Percentiles rank a stretch among this genome's conserved stretches.
Conservation (phyloP, 768 basidiomycete species). For the Amanita pallidorosea region DNA sequence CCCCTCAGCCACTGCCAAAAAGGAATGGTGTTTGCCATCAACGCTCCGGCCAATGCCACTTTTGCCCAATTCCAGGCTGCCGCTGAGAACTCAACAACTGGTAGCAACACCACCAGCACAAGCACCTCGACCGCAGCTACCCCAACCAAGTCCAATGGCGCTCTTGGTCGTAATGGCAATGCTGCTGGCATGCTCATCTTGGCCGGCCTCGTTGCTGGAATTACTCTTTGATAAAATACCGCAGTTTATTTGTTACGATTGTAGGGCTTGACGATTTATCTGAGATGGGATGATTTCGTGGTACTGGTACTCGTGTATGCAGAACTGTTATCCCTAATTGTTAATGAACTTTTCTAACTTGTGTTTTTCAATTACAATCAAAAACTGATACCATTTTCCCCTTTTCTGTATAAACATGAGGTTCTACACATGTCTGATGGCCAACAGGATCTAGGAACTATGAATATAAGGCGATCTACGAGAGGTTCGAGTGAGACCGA, state of each 20-base stretch:
- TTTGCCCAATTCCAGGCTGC: constrained; percentile 36
- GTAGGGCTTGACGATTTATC: background rate
- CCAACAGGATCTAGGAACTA: too few relatives aligned
- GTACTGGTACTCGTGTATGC: too few relatives aligned
- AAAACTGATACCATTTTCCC: too few relatives aligned
- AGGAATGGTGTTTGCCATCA: constrained; percentile 58
- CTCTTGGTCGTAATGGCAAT: constrained; percentile 13
- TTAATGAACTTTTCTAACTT: background rate
- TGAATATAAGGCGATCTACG: too few relatives aligned
- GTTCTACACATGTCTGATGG: too few relatives aligned
- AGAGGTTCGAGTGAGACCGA: too few relatives aligned
- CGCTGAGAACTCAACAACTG: background rate
- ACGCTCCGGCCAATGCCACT: constrained; percentile 34
- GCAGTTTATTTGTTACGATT: constrained; percentile 6
- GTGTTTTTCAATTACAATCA: too few relatives aligned
- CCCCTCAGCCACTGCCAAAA: constrained; percentile 30
- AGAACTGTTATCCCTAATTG: background rate
- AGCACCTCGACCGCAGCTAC: constrained; percentile 6
- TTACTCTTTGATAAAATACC: constrained; percentile 16
- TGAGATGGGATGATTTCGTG: background rate
- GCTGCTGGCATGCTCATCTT: constrained; percentile 4
- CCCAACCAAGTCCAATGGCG: constrained; percentile 7
- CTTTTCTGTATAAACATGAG: too few relatives aligned
- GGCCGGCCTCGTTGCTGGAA: constrained; percentile 20
- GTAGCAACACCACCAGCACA: constrained; percentile 13